Evolutionary conservation across 2,329 filamentous ascomycete genomes (phyloP).

Genomic region (Pseudogymnoascus pannorum): DNA sequence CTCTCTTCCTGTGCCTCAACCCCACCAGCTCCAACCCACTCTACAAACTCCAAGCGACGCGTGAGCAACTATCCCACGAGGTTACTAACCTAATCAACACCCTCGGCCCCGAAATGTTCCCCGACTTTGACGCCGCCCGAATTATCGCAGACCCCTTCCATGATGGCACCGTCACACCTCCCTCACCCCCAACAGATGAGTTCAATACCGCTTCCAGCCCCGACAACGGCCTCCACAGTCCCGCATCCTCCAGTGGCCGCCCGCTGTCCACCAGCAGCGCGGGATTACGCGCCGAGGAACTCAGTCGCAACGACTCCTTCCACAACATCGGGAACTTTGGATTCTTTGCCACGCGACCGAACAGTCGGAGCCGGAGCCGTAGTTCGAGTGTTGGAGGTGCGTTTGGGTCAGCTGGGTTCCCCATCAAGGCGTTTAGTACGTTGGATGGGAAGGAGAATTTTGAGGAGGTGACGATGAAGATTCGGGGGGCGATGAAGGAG

Average conservation of each 20-base stretch:
- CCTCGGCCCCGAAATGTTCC: conserved; percentile 89
- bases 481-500: conserved; percentile 77
- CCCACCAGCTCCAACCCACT: conserved; percentile 81
- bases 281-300: conserved; percentile 26
- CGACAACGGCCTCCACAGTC: conserved; percentile 22
- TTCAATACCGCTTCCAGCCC: conserved; percentile 38
- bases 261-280: conserved; percentile 19
- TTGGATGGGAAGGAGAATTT: conserved; percentile 63
- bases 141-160: conserved; percentile 52
- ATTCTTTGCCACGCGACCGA: conserved; percentile 82
- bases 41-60: conserved; percentile 63
- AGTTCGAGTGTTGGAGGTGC: conserved; percentile 61
- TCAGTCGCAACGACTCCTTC: conserved; percentile 87
- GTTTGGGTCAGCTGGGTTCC: conserved; percentile 54
- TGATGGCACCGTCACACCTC: conserved; percentile 18
- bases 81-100: conserved; percentile 93
- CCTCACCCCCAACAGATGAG: conserved; percentile 17
- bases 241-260: conserved; percentile 17
- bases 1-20: conserved; percentile 76
- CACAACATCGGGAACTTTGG: conserved; percentile 80
- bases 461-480: conserved; percentile 76
- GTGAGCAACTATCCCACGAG: conserved; percentile 67
- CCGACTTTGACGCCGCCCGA: conserved; percentile 80
- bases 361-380: conserved; percentile 68
- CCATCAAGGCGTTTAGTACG: conserved; percentile 62